These are phyloP conservation scores for Tylopilus sp. DNA, from an alignment of 1,284 basidiomycete genomes.

Conservation along the genomic window DNA sequence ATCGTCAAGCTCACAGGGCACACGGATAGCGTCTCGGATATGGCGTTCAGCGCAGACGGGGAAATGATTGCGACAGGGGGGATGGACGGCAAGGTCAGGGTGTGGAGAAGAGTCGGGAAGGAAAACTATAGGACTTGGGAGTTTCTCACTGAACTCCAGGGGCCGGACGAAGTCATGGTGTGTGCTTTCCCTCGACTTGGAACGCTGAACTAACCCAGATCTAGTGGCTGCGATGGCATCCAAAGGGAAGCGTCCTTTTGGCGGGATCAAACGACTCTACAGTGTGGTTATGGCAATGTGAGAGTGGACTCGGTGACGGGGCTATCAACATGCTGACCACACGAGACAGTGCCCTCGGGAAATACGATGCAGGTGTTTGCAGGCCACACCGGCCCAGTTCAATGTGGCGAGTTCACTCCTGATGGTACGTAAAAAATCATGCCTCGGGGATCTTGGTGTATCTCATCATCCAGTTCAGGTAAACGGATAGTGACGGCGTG, in stretches of 20 bases:
- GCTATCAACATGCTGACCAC: conserved; percentile 9
- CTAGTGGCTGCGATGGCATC: conserved; percentile 96
- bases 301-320: conserved; percentile 25
- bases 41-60: conserved; percentile 84
- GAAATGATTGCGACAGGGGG: conserved; percentile 93
- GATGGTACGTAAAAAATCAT: conserved; percentile 55
- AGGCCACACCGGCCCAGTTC: conserved; percentile 83
- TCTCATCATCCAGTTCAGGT: conserved; percentile 45
- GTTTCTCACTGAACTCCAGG: conserved; percentile 88
- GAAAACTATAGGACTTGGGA: conserved; percentile 83
- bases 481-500: conserved; percentile 89
- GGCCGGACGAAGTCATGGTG: conserved; percentile 94
- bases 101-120: conserved; percentile 83
- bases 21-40: conserved; percentile 84
- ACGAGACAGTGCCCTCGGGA: conserved; percentile 79
- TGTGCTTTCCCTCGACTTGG: conserved; percentile 30
- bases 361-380: conserved; percentile 95
- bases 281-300: conserved; percentile 98
- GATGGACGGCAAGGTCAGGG: conserved; percentile 92
- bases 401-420: conserved; percentile 90
- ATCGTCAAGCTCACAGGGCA: conserved; percentile 88
- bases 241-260: conserved; percentile 85
- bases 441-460: not conserved
- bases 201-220: not conserved
- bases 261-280: conserved; percentile 93